Conservation (phyloP, 805 yeast species). For the Saccharomycopsis oosterbeekiorum region DNA sequence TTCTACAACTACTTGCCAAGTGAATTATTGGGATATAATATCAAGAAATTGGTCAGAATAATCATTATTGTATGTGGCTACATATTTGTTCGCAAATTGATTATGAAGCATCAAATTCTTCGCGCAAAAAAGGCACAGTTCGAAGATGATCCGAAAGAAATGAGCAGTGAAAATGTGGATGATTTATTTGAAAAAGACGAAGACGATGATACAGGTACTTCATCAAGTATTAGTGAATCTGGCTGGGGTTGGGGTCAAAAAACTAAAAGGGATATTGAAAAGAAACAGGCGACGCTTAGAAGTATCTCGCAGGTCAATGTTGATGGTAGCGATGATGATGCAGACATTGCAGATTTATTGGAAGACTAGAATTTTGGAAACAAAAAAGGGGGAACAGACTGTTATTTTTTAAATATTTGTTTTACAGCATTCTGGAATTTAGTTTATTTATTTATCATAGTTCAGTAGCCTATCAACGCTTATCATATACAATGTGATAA, state of each 20-base stretch:
- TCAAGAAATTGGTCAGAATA: constrained; percentile 10
- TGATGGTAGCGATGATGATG: constrained; percentile 12
- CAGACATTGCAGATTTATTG: constrained; percentile 16
- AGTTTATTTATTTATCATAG: no score
- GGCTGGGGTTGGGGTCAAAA: constrained; percentile 18
- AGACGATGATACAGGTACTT: constrained; percentile 1
- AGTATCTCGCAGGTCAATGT: not conserved
- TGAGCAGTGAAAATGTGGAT: constrained; percentile 8
- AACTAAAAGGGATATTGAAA: constrained; percentile 9
- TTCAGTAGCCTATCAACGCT: no score
- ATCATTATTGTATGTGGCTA: constrained; percentile 13
- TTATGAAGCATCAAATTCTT: constrained; percentile 12
- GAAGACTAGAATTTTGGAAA: not conserved
- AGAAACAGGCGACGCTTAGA: constrained; percentile 7
- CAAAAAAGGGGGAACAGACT: not conserved
- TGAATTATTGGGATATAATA: constrained; percentile 9
- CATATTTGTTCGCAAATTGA: constrained; percentile 11
- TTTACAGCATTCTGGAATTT: no score
- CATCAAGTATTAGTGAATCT: constrained; percentile 13
- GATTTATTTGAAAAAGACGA: constrained; percentile 9
- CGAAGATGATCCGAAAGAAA: not conserved
- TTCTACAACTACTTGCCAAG: constrained; percentile 7
- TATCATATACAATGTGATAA: no score
- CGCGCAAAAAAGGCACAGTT: constrained; percentile 7
- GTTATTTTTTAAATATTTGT: no score